Evolutionary conservation across 441 rosid genomes (phyloP), one percentile per base, ranked within the genome.

Genomic region (Daphne laureola): DNA sequence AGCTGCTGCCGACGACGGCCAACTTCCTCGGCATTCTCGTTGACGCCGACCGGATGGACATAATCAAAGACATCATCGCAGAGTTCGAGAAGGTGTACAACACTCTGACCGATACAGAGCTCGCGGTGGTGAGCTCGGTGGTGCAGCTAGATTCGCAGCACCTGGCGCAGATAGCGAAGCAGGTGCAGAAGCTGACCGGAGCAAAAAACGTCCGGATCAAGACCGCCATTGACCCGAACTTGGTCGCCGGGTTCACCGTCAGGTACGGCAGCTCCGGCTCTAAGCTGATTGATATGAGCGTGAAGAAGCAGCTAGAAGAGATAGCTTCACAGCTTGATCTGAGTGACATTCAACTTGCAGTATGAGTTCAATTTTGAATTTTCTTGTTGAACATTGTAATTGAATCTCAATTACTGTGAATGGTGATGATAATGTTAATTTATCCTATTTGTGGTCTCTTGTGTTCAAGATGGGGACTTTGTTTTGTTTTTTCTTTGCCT

Each of bases 241-340:
- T 90, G 71, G 87, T 90, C 3, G 95, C 96, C 12, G 98, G 95
- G 13, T 90, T 90, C 66, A 90, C 96, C 0, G 75, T 90, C 46
- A 62, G 92, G 69, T 90, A 80, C 53, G 98, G 98, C 23, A 65
- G 7, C 15, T 57, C 80, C 0, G 92, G 96, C 18, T 90, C 98
- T 0, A 90, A 83, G 70, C 58, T 85, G 40, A 87, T 90, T 60
- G 98, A 90, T 54, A 72, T 87, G 98, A 90, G 98, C 55, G 96
- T 85, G 25, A 87, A 81, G 88, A 87, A 79, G 63, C 98, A 90
- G 76, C 73, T 87, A 68, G 90, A 85, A 49, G 96, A 90, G 63
- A 85, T 90, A 46, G 80, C 96, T 18, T 67, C 80, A 2, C 84
- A 85, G 76, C 77, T 87, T 52, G 96, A 87, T 47, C 71, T 87